A percentile compares a stretch with the other conserved stretches of the same genome.
These are phyloP conservation scores for Candida ponderosae DNA, from an alignment of 805 yeast genomes.

Conservation along the genomic window DNA sequence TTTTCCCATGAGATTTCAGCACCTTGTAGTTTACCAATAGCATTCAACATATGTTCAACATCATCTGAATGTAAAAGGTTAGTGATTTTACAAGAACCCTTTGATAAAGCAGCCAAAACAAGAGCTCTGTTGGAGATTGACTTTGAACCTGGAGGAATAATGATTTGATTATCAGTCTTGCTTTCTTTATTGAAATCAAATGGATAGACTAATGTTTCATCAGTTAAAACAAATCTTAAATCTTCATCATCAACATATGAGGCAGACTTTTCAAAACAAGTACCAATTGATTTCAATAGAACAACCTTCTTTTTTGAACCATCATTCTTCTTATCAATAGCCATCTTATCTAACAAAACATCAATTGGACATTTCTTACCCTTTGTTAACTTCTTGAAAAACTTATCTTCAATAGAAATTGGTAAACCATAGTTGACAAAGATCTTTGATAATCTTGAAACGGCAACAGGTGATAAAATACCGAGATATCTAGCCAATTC, in stretches of 20 bases:
- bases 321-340: constrained; percentile 93
- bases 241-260: constrained; percentile 77
- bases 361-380: constrained; percentile 73
- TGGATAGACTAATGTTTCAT: constrained; percentile 64
- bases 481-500: constrained; percentile 92
- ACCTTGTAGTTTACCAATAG: constrained; percentile 71
- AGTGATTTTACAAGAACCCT: constrained; percentile 74
- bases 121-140: constrained; percentile 95
- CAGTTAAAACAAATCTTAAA: constrained; percentile 74
- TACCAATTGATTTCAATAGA: constrained; percentile 75
- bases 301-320: constrained; percentile 88
- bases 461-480: constrained; percentile 84
- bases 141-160: constrained; percentile 93
- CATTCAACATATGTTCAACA: constrained; percentile 89
- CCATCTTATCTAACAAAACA: constrained; percentile 71
- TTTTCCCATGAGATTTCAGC: constrained; percentile 80
- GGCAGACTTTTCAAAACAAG: constrained; percentile 83
- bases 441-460: constrained; percentile 79
- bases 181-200: constrained; percentile 29
- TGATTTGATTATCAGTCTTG: constrained; percentile 22
- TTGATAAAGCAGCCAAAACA: constrained; percentile 84
- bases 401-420: constrained; percentile 62
- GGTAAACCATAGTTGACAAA: constrained; percentile 85
- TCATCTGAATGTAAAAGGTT: constrained; percentile 94
- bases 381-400: constrained; percentile 61